Evolutionary conservation across 2,329 filamentous ascomycete genomes (phyloP).

Genomic region (Neospermospora avenae): DNA sequence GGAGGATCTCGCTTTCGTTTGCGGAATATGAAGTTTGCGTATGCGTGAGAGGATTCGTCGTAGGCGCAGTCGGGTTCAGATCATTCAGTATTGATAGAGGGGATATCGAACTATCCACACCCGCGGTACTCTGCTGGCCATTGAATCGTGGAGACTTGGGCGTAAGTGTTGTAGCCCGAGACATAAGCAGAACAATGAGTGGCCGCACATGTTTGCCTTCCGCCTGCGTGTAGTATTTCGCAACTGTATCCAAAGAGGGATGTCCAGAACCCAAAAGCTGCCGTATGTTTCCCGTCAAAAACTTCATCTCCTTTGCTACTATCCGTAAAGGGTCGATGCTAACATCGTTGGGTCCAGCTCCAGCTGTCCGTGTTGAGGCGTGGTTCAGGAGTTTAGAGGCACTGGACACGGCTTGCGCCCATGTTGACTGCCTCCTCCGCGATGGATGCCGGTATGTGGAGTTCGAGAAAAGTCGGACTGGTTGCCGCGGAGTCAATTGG

Average conservation of each 20-base stretch:
- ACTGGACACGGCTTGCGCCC: slow-evolving; percentile 70
- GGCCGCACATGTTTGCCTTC: slow-evolving; percentile 97
- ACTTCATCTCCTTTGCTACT: slow-evolving; percentile 96
- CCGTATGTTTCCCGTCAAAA: slow-evolving; percentile 87
- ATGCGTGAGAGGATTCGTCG: slow-evolving; percentile 49
- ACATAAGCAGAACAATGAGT: slow-evolving; percentile 94
- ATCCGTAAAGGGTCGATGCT: slow-evolving; percentile 83
- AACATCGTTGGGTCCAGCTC: slow-evolving; percentile 61
- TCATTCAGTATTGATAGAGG: slow-evolving; percentile 67
- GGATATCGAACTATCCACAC: slow-evolving; percentile 60
- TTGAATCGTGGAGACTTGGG: slow-evolving; percentile 54
- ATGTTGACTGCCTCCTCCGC: slow-evolving; percentile 58
- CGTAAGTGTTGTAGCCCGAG: slow-evolving; percentile 81
- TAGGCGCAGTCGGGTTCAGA: slow-evolving; percentile 66
- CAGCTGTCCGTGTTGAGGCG: slow-evolving; percentile 54
- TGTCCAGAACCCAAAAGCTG: slow-evolving; percentile 93
- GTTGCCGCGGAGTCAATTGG: slow-evolving; percentile 29
- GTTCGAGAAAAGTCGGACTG: slow-evolving; percentile 13
- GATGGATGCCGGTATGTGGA: slow-evolving; percentile 36
- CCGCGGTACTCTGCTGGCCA: slow-evolving; percentile 30
- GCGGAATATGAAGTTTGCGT: slow-evolving; percentile 33
- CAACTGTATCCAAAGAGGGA: slow-evolving; percentile 87
- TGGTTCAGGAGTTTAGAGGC: slow-evolving; percentile 70
- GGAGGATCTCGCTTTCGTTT: slow-evolving; percentile 68
- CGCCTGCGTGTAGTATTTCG: slow-evolving; percentile 96